Conservation (phyloP, 2,329 filamentous ascomycete genomes). For the Mycosphaerella sp. region DNA sequence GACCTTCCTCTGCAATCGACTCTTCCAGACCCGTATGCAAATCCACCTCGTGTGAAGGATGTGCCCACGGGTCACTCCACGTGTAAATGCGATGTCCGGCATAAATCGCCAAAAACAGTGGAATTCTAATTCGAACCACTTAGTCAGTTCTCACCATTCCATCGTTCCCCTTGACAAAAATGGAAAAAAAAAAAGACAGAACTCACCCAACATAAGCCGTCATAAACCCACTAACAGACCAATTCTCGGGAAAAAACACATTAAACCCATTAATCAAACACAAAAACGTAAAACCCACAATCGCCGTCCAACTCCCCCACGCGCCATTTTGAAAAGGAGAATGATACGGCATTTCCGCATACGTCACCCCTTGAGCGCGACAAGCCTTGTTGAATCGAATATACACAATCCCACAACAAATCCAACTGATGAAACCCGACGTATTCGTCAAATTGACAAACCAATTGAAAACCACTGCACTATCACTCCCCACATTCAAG, state of each 20-base stretch:
- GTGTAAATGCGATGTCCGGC: slow-evolving; percentile 46
- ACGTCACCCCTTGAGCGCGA: slow-evolving; percentile 45
- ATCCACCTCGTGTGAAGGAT: slow-evolving; percentile 47
- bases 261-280: slow-evolving; percentile 69
- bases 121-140: slow-evolving; percentile 43
- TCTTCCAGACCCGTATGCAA: slow-evolving; percentile 40
- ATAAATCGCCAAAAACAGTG: slow-evolving; percentile 54
- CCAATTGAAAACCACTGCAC: slow-evolving; percentile 55
- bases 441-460: slow-evolving; percentile 63
- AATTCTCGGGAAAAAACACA: slow-evolving; percentile 62
- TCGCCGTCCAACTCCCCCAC: slow-evolving; percentile 57
- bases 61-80: slow-evolving; percentile 47
- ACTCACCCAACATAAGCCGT: slow-evolving; percentile 50
- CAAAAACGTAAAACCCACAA: slow-evolving; percentile 55
- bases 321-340: slow-evolving; percentile 48
- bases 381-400: slow-evolving; percentile 56
- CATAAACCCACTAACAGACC: slow-evolving; percentile 57
- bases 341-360: slow-evolving; percentile 46
- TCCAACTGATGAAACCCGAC: slow-evolving; percentile 51
- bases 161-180: neutral
- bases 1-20: slow-evolving; percentile 31
- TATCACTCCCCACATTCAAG: slow-evolving; percentile 42
- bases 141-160: neutral
- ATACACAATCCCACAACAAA: slow-evolving; percentile 50
- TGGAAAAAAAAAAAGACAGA: too few relatives aligned